phyloP scores from a whole-genome alignment of 1,284 basidiomycete genomes.

The Ganoderma lingzhi region DNA sequence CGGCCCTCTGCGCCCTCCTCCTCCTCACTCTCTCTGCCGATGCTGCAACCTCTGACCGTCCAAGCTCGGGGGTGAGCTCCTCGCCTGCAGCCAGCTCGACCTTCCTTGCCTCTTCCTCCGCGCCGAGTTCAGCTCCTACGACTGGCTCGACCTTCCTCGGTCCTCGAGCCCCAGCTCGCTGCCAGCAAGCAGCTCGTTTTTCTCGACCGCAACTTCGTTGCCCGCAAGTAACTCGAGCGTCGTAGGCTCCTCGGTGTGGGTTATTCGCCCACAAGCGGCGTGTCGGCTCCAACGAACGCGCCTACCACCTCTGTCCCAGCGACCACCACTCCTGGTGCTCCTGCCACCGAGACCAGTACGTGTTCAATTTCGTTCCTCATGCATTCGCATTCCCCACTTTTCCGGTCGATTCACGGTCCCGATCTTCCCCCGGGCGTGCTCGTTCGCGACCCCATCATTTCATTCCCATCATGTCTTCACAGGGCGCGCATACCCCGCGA shows the following conservation, averaged over 20 bases:
- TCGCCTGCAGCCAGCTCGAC: constrained; percentile 6
- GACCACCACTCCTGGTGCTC: constrained; percentile 10
- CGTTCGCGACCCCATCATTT: background rate
- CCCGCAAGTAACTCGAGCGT: constrained; percentile 19
- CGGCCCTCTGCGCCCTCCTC: constrained; percentile 31
- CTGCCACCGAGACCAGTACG: constrained; percentile 26
- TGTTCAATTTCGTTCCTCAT: background rate
- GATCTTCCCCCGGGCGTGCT: background rate
- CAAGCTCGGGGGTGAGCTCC: background rate
- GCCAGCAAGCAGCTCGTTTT: background rate
- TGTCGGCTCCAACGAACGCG: background rate
- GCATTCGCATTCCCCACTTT: background rate
- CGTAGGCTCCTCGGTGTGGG: background rate
- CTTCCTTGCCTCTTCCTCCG: background rate
- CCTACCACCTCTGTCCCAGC: constrained; percentile 3
- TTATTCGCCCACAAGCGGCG: background rate
- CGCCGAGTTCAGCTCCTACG: constrained; percentile 1
- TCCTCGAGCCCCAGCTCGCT: background rate
- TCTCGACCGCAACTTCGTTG: constrained; percentile 6
- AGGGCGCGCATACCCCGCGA: background rate
- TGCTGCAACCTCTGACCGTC: constrained; percentile 12
- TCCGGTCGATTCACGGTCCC: too few species aligned
- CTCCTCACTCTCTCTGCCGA: constrained; percentile 24
- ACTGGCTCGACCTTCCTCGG: background rate
- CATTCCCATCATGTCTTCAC: background rate